Evolutionary conservation across 805 yeast genomes (phyloP), one percentile per base, ranked within the genome.

Genomic region (Zygoascus biomembranicola): DNA sequence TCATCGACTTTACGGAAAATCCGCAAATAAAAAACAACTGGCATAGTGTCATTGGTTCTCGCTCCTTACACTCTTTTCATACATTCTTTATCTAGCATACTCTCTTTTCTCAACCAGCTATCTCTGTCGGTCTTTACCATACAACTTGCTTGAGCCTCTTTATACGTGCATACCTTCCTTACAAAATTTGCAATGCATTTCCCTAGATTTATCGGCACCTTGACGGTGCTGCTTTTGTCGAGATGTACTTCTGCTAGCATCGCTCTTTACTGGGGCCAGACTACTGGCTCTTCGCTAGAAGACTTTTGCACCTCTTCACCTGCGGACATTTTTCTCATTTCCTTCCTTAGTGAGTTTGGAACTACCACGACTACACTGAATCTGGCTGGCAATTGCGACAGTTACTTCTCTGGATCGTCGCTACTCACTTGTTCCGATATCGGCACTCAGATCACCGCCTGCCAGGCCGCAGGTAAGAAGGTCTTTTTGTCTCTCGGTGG

Each of bases 251-350:
- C 39, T 35, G 39, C 39, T n/a, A 35, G 39, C 39, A 19, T 86
- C 43, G 95, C 84, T 28, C 75, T 85, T 9, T 87, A 87, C 70
- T 87, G 95, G 95, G 96, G 96, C 48, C 95, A 87, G 68, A 77
- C 79, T 58, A 81, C 78, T 18, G 86, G 86, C 6, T 64, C 74
- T 10, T 63, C 69, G 3, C 68, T 81, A 5, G 69, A 75, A 1
- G 69, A 74, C 48, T 87, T 87, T 73, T 89, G 97, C 75, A 72
- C 74, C 55, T 74, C 81, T 50, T 78, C 80, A 52, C 76, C 80
- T 48, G 89, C 87, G 26, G 95, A 87, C 52, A 63, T 69, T 39
- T 69, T 65, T 53, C 64, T 90, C 11, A 64, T 90, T 35, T 79
- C 97, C 1, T 90, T 90, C 70, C 67, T 90, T 63, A 69, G 77